A percentile compares a stretch with the other conserved stretches of the same genome.
phyloP scores from a whole-genome alignment of 2,329 filamentous ascomycete genomes.

The Fusarium agapanthi region DNA sequence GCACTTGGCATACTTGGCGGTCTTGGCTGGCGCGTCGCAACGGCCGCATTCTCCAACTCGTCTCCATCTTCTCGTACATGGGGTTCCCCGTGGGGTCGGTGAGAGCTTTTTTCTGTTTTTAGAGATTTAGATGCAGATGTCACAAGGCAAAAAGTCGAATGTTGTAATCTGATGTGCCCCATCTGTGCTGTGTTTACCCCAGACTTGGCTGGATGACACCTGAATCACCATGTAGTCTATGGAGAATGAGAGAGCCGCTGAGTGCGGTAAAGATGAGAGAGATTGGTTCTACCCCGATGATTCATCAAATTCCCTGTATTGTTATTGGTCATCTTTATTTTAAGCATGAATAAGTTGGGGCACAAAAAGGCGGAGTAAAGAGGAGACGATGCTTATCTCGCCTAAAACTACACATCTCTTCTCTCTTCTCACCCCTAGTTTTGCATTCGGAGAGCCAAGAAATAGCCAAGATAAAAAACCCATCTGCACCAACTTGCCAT shows the following conservation, averaged over 20 bases:
- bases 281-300: background rate
- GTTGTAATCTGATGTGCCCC: slow-evolving; percentile 17
- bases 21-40: slow-evolving; percentile 18
- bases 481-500: background rate
- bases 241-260: too few species aligned
- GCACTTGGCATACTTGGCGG: slow-evolving; percentile 6
- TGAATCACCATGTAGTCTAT: too few species aligned
- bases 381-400: background rate
- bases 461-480: background rate
- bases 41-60: slow-evolving; percentile 20
- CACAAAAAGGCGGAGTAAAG: slow-evolving; percentile 5
- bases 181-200: background rate
- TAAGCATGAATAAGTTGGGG: slow-evolving; percentile 24
- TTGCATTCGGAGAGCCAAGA: background rate
- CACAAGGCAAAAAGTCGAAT: background rate
- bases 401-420: background rate
- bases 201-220: background rate
- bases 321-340: background rate
- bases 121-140: background rate
- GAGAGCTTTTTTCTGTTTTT: background rate
- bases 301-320: background rate
- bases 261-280: too few species aligned
- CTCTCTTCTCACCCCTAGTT: background rate
- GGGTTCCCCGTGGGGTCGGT: slow-evolving; percentile 22
- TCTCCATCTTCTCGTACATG: background rate